These are phyloP conservation scores for Darksidea phi DNA, from an alignment of 495 filamentous ascomycete genomes.

Conservation along the genomic window DNA sequence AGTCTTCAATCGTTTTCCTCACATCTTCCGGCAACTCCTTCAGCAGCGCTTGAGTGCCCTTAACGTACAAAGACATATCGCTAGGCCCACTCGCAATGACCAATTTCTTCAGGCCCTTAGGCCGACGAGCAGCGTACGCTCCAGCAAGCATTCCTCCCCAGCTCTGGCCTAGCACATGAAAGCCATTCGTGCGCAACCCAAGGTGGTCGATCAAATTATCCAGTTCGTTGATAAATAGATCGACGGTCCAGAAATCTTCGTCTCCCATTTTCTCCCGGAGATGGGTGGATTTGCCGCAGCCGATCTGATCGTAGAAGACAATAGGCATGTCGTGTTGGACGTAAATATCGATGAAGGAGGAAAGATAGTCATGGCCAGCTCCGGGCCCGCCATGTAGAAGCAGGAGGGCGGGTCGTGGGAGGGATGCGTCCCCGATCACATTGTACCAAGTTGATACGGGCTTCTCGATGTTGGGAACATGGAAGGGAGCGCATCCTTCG, in stretches of 20 bases:
- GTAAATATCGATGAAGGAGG: slow-evolving; percentile 43
- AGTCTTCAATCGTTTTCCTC: slow-evolving; percentile 44
- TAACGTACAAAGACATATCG: slow-evolving; percentile 40
- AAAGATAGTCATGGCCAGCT: slow-evolving; percentile 47
- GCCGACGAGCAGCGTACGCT: slow-evolving; percentile 41
- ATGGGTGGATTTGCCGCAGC: slow-evolving; percentile 50
- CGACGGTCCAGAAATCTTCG: slow-evolving; percentile 48
- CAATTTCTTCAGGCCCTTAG: slow-evolving; percentile 46
- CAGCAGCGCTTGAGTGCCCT: slow-evolving; percentile 39
- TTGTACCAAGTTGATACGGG: slow-evolving; percentile 50
- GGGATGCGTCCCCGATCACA: slow-evolving; percentile 41
- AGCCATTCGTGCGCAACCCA: slow-evolving; percentile 38
- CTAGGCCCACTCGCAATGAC: slow-evolving; percentile 47
- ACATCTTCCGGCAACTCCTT: slow-evolving; percentile 46
- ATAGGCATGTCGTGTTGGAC: slow-evolving; percentile 43
- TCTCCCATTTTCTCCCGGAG: slow-evolving; percentile 47
- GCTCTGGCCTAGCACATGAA: slow-evolving; percentile 49
- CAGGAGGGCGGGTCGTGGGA: slow-evolving; percentile 41
- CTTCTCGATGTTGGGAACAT: slow-evolving; percentile 42
- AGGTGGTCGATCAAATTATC: slow-evolving; percentile 50
- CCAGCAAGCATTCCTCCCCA: slow-evolving; percentile 56
- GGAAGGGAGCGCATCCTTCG: slow-evolving; percentile 33
- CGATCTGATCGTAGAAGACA: slow-evolving; percentile 57
- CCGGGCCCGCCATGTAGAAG: slow-evolving; percentile 52
- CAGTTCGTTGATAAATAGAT: slow-evolving; percentile 52